These are phyloP conservation scores for Abelmoschus esculentus DNA, from an alignment of 345 rosid species.

Conservation along the genomic window DNA sequence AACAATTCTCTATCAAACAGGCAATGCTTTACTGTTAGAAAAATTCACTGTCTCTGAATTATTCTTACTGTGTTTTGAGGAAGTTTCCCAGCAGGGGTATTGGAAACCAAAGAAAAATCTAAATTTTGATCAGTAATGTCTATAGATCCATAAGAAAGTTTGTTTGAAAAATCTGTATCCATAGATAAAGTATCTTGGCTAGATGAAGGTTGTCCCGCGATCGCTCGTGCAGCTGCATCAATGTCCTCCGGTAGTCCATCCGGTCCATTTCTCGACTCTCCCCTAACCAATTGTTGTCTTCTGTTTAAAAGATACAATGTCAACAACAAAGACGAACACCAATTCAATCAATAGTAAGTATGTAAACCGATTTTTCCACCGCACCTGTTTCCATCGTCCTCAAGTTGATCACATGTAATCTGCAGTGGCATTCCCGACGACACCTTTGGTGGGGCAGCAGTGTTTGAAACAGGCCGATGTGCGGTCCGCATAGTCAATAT, in stretches of 20 bases:
- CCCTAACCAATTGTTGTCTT: constrained; percentile 30
- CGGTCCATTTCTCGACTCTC: constrained; percentile 21
- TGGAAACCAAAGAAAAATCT: constrained; percentile 19
- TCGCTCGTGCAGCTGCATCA: constrained; percentile 17
- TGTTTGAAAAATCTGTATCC: constrained; percentile 22
- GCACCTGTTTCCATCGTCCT: constrained; percentile 37
- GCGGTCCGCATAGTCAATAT: constrained; percentile 39
- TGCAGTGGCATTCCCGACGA: constrained; percentile 27
- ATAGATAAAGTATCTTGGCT: constrained; percentile 24
- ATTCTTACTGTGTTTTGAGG: constrained; percentile 28
- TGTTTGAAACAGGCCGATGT: constrained; percentile 38
- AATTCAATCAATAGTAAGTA: background rate
- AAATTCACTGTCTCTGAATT: background rate
- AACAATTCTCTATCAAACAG: background rate
- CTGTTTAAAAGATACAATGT: background rate
- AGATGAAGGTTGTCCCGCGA: constrained; percentile 15
- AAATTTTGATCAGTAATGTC: constrained; percentile 28
- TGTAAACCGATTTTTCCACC: background rate
- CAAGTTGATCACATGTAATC: constrained; percentile 18
- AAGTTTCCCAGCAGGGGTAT: constrained; percentile 26
- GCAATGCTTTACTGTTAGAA: background rate
- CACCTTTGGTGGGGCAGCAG: constrained; percentile 44
- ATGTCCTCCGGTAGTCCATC: constrained; percentile 31
- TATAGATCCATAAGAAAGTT: constrained; percentile 24
- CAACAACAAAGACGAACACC: background rate